Evolutionary conservation across 306 rosid species (phyloP), one percentile per base, ranked within the genome.

Genomic region (Neltuma alba): DNA sequence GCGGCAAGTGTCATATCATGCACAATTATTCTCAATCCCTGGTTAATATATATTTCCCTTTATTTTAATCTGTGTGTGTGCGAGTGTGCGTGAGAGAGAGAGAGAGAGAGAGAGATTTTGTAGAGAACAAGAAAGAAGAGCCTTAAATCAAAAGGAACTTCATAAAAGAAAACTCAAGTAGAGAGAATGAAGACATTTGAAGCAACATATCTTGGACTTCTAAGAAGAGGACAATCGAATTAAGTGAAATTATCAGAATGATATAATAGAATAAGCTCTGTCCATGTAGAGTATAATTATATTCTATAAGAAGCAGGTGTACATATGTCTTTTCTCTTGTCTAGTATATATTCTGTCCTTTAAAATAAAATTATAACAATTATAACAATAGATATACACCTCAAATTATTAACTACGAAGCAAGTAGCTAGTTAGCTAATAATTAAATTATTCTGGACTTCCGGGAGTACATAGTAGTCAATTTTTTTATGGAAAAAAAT

Each of bases 171-270:
- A 34, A 47, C 18, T 50, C 31, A 50, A 2, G 77, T n/a, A 34
- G 48, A 20, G 73, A 80, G 65, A 79, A 68, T 50, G 75, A 62
- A 68, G 79, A 72, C 81, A 69, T 66, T 66, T 57, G 57, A 83
- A 72, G 31, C 76, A 80, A 66, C 47, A 84, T 52, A 52, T 87
- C 79, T 72, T 3, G 58, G 68, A 40, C 74, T 66, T n/a, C 14
- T 14, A 21, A 62, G 80, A 34, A 85, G 23, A 77, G 64, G 86
- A 82, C 82, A 72, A 69, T 76, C 27, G 48, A n/a, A 64, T 74
- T 66, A 66, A 58, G 47, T 80, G 5, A 37, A 63, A 64, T 57
- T 76, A 31, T 79, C 30, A 66, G 20, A 66, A 37, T 66, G 21
- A 66, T 61, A 76, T 37, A 84, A 68, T 79, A 34, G 28, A 23